Evolutionary conservation across 352 stramenopile species (phyloP).

Genomic region (Thraustotheca clavata): DNA sequence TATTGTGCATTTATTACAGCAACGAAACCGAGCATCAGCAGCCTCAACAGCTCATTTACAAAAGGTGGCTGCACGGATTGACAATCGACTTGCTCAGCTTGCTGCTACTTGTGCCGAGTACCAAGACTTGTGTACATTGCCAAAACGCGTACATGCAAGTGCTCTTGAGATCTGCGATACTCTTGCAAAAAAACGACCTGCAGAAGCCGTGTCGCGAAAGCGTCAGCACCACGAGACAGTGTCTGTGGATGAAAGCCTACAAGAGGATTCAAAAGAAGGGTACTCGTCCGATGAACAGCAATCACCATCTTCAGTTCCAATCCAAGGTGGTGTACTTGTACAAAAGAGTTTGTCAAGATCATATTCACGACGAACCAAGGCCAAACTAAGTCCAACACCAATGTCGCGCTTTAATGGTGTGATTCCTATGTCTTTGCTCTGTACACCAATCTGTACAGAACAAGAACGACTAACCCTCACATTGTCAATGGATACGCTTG

Average conservation of each 20-base stretch:
- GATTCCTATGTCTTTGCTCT: conserved; percentile 20
- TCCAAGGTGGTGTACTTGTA: not conserved
- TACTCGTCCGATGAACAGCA: not conserved
- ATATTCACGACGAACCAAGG: conserved; percentile 17
- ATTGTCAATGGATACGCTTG: conserved; percentile 14
- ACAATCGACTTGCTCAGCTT: conserved; percentile 11
- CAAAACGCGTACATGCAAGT: conserved; percentile 15
- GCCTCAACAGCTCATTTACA: not conserved
- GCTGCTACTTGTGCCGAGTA: conserved; percentile 9
- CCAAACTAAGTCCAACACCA: conserved; percentile 4
- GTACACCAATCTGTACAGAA: conserved; percentile 13
- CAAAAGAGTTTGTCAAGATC: conserved; percentile 13
- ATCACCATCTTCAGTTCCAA: not conserved
- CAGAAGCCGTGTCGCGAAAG: not conserved
- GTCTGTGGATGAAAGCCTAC: not conserved
- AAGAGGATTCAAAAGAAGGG: not conserved
- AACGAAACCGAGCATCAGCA: conserved; percentile 5
- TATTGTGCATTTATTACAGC: conserved; percentile 7
- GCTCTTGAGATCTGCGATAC: conserved; percentile 10
- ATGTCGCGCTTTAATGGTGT: conserved; percentile 15
- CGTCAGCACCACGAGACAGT: not conserved
- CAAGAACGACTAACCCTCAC: conserved; percentile 15
- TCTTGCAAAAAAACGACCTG: conserved; percentile 3
- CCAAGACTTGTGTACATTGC: conserved; percentile 12
- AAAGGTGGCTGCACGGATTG: conserved; percentile 16